phyloP scores from a whole-genome alignment of 768 basidiomycete species.

The Russula vinacea region DNA sequence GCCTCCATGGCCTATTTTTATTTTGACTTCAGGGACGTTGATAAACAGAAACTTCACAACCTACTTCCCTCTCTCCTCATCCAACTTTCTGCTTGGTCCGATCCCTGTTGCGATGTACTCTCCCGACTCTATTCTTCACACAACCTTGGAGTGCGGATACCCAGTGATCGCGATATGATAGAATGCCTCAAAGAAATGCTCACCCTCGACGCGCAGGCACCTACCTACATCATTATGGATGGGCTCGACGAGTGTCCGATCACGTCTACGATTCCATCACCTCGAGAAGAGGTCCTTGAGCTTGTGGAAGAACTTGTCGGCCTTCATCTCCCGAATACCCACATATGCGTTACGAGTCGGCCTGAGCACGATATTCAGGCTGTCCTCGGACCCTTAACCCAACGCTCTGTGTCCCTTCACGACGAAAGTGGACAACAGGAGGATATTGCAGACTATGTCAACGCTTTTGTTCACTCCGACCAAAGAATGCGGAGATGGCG shows the following conservation, averaged over 20 bases:
- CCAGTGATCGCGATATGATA: not conserved
- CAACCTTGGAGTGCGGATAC: not conserved
- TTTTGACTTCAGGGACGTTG: conserved; percentile 8
- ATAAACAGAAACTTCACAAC: conserved; percentile 9
- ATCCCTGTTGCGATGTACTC: conserved; percentile 1
- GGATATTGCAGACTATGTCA: conserved; percentile 4
- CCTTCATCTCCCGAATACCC: not conserved
- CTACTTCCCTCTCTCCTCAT: conserved; percentile 11
- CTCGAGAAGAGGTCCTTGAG: conserved; percentile 1
- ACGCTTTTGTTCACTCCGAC: conserved; percentile 10
- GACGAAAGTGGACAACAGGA: conserved; percentile 5
- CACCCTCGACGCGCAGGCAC: not conserved
- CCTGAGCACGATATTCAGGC: conserved; percentile 11
- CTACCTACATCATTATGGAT: conserved; percentile 18
- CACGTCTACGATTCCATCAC: not conserved
- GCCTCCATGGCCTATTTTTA: conserved; percentile 14
- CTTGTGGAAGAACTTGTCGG: conserved; percentile 6
- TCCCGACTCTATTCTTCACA: not conserved
- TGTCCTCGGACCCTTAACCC: conserved; percentile 2
- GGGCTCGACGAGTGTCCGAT: conserved; percentile 18
- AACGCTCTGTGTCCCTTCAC: conserved; percentile 2
- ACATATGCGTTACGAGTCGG: conserved; percentile 15
- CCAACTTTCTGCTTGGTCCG: not conserved
- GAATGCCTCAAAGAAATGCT: conserved; percentile 14
- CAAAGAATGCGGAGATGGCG: conserved; percentile 4